Evolutionary conservation across 2,329 filamentous ascomycete species (phyloP), one percentile per base, ranked within the genome.

Genomic region (Magnaporthales sp.): DNA sequence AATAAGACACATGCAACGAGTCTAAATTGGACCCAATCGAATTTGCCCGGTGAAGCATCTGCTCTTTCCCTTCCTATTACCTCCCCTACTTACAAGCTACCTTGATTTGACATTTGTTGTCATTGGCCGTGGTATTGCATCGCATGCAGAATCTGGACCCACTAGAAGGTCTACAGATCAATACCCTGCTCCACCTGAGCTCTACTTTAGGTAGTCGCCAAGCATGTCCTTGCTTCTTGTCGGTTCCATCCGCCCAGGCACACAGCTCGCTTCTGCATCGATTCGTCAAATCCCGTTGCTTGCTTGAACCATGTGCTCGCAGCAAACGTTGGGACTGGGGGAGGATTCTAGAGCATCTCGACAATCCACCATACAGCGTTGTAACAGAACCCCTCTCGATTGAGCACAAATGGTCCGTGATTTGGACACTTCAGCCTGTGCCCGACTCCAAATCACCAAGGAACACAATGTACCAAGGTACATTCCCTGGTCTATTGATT

Each of bases 281-380:
- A 61, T 27, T 26, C 58, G 32, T 32, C 66, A 67, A 67, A 67
- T 67, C 66, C 66, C 66, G 51, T 67, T 27, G 66, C 58, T 24
- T 56, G 63, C 62, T 46, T 31, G 29, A 30, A 51, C 62, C 66
- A 67, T 67, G 66, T 67, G 66, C 62, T 67, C 66, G 8, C 31
- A 30, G 31, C 29, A 64, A 54, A 54, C 56, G 62, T 38, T 67
- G 51, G 30, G 24, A 58, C 62, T 63, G 62, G 62, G 61, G 62
- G 38, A 51, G 38, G 19, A 51, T 38, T 22, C 62, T 63, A 30
- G 9, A 63, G 27, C 62, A 51, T 51, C 38, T 51, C 38, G 38
- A 51, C 38, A n/a, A n/a, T 51, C 38, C 38, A 51, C 38, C 19
- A 51, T 51, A 15, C 38, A 51, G 38, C 15, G 38, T 19, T 51